Base-by-base conservation (phyloP, 345 rosid species). In the Viola odorata region DNA sequence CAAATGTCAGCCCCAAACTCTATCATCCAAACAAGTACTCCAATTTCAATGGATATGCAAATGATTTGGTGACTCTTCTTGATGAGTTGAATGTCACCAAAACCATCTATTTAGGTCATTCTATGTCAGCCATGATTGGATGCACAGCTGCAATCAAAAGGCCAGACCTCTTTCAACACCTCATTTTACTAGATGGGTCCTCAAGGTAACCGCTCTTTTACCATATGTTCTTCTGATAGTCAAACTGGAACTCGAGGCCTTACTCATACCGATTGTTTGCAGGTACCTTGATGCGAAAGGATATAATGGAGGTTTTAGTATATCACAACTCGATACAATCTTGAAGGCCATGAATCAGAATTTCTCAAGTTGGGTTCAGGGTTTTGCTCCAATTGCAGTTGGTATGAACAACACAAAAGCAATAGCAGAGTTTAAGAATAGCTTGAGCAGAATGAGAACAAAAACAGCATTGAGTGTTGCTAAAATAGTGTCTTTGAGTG, bases 71-170 rank as follows among this genome's bases (percentile, higher is more conserved):
- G 47, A 50, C 41, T 42, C 62, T 72, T 44, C 63, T 72, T 0
- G 75, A 72, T 11, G 63, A 51, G 44, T 50, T 77, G 7, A 53
- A 65, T 9, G 37, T 65, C 10, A 59, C 57, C 3, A 58, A 55
- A 8, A 64, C 71, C 41, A 62, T 71, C 12, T 71, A 64, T 38
- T 5, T 78, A n/a, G 81, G 76, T 16, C 81, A 77, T 62, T 77
- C 81, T 32, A 61, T 64, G 76, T 64, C 74, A 4, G 78, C 78
- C 73, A 73, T 77, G 78, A 65, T 73, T 58, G 78, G 81, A 7
- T 13, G 68, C 67, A 5, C 67, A 16, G 81, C 81, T 38, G 57
- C 81, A 41, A 44, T 57, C 0, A 8, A 55, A 5, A 61, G 78
- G 37, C 78, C 78, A 0, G 60, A 73, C 2, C 78, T 70, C 48